These are phyloP conservation scores for Aspergillus versicolor DNA, from an alignment of 2,329 filamentous ascomycete species.

Conservation along the genomic window DNA sequence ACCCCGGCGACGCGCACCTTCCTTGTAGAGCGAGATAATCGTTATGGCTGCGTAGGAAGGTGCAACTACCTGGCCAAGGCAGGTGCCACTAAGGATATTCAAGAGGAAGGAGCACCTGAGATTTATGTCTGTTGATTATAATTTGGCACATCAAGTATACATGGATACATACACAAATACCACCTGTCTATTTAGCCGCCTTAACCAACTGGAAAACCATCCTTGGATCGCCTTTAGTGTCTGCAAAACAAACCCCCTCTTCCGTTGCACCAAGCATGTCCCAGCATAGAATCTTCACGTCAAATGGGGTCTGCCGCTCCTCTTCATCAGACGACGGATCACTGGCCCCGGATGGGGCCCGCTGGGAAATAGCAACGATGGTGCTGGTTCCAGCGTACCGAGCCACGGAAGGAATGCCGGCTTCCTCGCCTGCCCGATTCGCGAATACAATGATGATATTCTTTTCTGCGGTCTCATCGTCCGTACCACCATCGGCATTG, in stretches of 20 bases:
- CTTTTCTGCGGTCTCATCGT: constrained; percentile 15
- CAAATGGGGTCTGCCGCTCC: constrained; percentile 20
- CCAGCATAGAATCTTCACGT: constrained; percentile 46
- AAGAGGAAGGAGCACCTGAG: not conserved
- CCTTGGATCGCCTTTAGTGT: constrained; percentile 42
- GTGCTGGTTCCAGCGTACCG: constrained; percentile 51
- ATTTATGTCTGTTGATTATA: not conserved
- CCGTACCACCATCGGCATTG: constrained; percentile 25
- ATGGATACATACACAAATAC: not conserved
- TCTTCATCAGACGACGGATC: constrained; percentile 9
- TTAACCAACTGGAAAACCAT: constrained; percentile 38
- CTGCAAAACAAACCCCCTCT: constrained; percentile 48
- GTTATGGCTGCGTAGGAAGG: not conserved
- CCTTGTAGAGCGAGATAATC: not conserved
- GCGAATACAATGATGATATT: constrained; percentile 48
- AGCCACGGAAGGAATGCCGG: constrained; percentile 36
- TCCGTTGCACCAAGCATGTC: constrained; percentile 45
- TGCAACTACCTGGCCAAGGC: too few relatives aligned
- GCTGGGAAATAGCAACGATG: constrained; percentile 41
- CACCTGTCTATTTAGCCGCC: not conserved
- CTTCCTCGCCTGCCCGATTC: constrained; percentile 47
- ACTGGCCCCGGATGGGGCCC: not conserved
- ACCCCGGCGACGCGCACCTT: not conserved
- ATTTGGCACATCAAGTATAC: not conserved
- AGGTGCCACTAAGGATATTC: too few relatives aligned